These are phyloP conservation scores for Aquilaria sinensis DNA, from an alignment of 345 rosid genomes.

Conservation along the genomic window DNA sequence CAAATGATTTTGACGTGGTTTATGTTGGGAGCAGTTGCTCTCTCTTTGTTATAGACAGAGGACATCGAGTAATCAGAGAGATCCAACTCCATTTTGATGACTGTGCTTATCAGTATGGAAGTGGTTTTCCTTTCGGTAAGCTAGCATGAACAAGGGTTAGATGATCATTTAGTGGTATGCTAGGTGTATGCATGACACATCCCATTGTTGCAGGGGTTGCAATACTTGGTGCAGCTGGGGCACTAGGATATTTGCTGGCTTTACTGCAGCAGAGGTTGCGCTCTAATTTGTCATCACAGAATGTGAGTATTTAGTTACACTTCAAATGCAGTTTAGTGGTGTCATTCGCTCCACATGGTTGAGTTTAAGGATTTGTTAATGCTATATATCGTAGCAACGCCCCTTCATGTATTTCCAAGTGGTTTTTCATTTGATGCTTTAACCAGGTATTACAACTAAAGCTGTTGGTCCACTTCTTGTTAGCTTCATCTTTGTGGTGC, in stretches of 20 bases:
- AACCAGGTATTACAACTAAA: too few species aligned
- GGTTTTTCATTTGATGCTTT: too few species aligned
- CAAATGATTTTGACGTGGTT: slow-evolving; percentile 92
- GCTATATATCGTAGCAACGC: too few species aligned
- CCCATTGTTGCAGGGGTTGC: slow-evolving; percentile 64
- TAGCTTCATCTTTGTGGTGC: too few species aligned
- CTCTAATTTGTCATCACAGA: slow-evolving; percentile 57
- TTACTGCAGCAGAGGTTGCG: slow-evolving; percentile 80
- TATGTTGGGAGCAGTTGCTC: slow-evolving; percentile 98
- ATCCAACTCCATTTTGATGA: slow-evolving; percentile 98
- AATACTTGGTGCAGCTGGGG: slow-evolving; percentile 92
- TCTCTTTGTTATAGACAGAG: slow-evolving; percentile 88
- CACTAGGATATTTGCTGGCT: slow-evolving; percentile 95
- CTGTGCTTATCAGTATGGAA: slow-evolving; percentile 95
- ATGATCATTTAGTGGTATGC: not conserved
- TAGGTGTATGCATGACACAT: slow-evolving; percentile 12
- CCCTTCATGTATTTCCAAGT: too few species aligned
- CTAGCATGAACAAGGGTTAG: not conserved
- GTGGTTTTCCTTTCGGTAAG: slow-evolving; percentile 90
- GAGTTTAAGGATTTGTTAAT: too few species aligned
- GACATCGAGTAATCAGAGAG: slow-evolving; percentile 88
- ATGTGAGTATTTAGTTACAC: slow-evolving; percentile 32
- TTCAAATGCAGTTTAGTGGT: not conserved
- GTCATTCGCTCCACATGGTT: too few species aligned
- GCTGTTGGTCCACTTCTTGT: too few species aligned